A percentile compares a stretch with the other conserved stretches of the same genome.
Evolutionary conservation across 345 rosid genomes (phyloP).

Genomic region (Bruguiera parviflora): DNA sequence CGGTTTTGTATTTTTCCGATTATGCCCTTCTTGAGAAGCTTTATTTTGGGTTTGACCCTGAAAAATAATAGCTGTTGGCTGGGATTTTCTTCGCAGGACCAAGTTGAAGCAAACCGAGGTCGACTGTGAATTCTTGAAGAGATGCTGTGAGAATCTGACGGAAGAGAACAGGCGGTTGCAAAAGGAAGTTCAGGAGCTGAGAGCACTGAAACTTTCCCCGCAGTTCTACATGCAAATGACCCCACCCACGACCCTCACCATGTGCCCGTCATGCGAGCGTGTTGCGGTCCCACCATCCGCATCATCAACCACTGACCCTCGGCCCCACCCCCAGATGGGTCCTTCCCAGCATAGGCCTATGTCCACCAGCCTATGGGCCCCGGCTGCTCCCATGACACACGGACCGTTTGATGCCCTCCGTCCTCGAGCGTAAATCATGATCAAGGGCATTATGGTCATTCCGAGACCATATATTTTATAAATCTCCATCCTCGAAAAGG

Average conservation of each 20-base stretch:
- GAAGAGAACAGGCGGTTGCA: constrained; percentile 94
- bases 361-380: constrained; percentile 55
- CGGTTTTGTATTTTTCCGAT: background rate
- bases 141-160: constrained; percentile 95
- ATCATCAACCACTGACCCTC: constrained; percentile 31
- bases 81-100: constrained; percentile 45
- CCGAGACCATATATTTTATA: background rate
- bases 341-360: constrained; percentile 19
- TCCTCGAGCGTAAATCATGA: constrained; percentile 39
- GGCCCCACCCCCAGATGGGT: constrained; percentile 23
- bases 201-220: constrained; percentile 91
- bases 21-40: background rate
- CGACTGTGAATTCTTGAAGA: constrained; percentile 86
- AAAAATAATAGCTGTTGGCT: background rate
- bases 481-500: background rate
- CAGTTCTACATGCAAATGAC: constrained; percentile 98
- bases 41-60: background rate
- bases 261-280: constrained; percentile 98
- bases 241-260: constrained; percentile 97
- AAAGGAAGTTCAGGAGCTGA: constrained; percentile 87
- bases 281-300: constrained; percentile 60
- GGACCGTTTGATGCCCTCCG: constrained; percentile 52
- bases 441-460: constrained; percentile 28
- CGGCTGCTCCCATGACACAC: constrained; percentile 29
- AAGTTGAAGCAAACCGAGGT: constrained; percentile 98